phyloP scores from a whole-genome alignment of 305 asterid species.

The Andrographis paniculata region DNA sequence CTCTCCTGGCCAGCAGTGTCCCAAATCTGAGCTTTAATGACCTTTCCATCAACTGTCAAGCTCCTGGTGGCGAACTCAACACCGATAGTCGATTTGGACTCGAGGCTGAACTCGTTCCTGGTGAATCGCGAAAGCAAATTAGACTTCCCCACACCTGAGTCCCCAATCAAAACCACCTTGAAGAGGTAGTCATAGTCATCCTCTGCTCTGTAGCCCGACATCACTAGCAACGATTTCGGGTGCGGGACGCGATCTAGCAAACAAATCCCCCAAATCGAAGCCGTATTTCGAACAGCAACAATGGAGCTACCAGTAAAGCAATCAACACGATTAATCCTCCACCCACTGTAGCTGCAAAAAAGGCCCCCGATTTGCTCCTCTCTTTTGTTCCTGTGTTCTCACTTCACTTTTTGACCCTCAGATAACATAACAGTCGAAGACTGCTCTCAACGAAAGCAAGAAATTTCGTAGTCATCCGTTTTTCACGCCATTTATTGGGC shows the following conservation, averaged over 20 bases:
- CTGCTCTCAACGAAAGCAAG: too few relatives aligned
- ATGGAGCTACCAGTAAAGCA: background rate
- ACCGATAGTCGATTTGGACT: conserved; percentile 82
- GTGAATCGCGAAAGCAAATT: conserved; percentile 86
- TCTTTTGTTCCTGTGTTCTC: conserved; percentile 1
- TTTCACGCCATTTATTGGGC: too few relatives aligned
- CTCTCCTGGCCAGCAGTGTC: conserved; percentile 90
- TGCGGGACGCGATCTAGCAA: too few relatives aligned
- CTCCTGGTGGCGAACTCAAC: conserved; percentile 87
- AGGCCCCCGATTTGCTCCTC: conserved; percentile 2
- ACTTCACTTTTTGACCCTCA: conserved; percentile 18
- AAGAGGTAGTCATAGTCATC: conserved; percentile 84
- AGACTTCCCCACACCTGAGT: conserved; percentile 85
- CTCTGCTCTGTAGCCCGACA: conserved; percentile 75
- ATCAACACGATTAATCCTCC: conserved; percentile 15
- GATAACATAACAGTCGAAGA: background rate
- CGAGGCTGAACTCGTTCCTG: conserved; percentile 83
- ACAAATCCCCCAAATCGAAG: background rate
- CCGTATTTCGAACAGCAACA: conserved; percentile 9
- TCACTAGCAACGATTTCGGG: conserved; percentile 15
- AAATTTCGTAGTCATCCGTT: too few relatives aligned
- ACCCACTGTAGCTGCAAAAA: conserved; percentile 17
- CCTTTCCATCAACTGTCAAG: conserved; percentile 65
- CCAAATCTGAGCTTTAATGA: conserved; percentile 90
- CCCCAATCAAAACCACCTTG: conserved; percentile 80